A percentile compares a stretch with the other conserved stretches of the same genome.
Evolutionary conservation across 75 land plant genomes (phyloP).

Genomic region (Pseudotsuga menziesii): DNA sequence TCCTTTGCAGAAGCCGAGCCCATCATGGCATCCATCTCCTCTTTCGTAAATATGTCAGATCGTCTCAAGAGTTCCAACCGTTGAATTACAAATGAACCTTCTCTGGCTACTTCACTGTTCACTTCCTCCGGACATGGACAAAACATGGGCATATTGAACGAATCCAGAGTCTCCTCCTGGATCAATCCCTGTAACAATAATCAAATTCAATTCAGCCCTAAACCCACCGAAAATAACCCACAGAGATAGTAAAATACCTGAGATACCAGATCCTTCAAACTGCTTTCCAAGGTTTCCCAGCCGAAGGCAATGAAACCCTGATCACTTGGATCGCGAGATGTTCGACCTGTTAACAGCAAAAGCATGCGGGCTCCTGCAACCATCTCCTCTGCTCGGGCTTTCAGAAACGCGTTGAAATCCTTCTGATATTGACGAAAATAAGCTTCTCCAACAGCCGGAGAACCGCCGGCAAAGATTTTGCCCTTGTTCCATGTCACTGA

Average conservation of each 20-base stretch:
- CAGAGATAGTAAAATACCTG: slow-evolving; percentile 14
- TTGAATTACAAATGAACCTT: slow-evolving; percentile 17
- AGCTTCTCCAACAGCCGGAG: slow-evolving; percentile 11
- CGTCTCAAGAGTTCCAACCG: neutral
- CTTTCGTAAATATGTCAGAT: neutral
- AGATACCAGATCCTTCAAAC: slow-evolving; percentile 20
- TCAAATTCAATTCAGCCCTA: no score
- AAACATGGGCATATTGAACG: slow-evolving; percentile 29
- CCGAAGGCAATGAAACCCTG: neutral
- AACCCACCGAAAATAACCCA: no score
- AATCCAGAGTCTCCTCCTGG: slow-evolving; percentile 18
- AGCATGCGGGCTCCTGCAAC: slow-evolving; percentile 24
- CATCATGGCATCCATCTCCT: neutral
- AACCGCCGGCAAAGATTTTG: slow-evolving; percentile 18
- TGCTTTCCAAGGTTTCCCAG: neutral
- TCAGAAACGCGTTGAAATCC: slow-evolving; percentile 27
- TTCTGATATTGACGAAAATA: slow-evolving; percentile 24
- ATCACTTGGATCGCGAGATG: neutral
- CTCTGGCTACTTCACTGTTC: slow-evolving; percentile 8
- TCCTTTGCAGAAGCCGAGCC: neutral
- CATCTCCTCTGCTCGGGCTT: slow-evolving; percentile 20
- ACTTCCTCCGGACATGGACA: slow-evolving; percentile 18
- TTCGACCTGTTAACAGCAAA: slow-evolving; percentile 17
- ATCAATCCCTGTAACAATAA: slow-evolving; percentile 14
- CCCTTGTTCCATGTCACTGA: slow-evolving; percentile 9